phyloP scores from a whole-genome alignment of 495 filamentous ascomycete species.

The Aspergillus leporis region DNA sequence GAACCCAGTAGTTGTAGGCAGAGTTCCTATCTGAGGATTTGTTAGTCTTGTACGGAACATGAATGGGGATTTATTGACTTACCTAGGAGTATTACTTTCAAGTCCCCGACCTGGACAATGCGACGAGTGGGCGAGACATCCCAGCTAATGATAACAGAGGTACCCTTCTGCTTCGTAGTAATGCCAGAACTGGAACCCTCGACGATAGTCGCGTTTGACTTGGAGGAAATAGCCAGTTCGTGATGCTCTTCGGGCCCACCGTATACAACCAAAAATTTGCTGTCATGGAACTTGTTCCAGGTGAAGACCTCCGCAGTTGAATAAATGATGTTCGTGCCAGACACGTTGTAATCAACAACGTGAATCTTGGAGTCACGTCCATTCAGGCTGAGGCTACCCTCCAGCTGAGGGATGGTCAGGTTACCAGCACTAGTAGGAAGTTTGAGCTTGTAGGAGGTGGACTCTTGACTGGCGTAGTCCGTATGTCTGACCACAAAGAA shows the following conservation, averaged over 20 bases:
- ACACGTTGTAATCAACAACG: constrained; percentile 71
- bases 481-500: constrained; percentile 69
- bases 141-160: constrained; percentile 57
- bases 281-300: constrained; percentile 60
- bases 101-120: constrained; percentile 55
- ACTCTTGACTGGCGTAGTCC: constrained; percentile 55
- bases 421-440: constrained; percentile 61
- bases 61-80: constrained; percentile 6
- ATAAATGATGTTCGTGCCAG: constrained; percentile 65
- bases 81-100: constrained; percentile 58
- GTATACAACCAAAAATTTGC: constrained; percentile 67
- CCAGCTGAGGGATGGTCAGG: constrained; percentile 64
- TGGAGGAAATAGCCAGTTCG: constrained; percentile 59
- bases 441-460: constrained; percentile 61
- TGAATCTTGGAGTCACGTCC: constrained; percentile 77
- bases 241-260: constrained; percentile 69
- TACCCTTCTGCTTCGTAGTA: constrained; percentile 43
- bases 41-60: constrained; percentile 2
- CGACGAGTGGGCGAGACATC: constrained; percentile 49
- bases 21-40: constrained; percentile 57
- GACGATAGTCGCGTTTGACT: constrained; percentile 40
- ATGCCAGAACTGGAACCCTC: constrained; percentile 47
- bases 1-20: constrained; percentile 77
- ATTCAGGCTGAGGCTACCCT: constrained; percentile 60
- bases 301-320: constrained; percentile 77